These are phyloP conservation scores for Anthracocystis panici-leucophaei DNA, from an alignment of 1,284 basidiomycete species.

Conservation along the genomic window DNA sequence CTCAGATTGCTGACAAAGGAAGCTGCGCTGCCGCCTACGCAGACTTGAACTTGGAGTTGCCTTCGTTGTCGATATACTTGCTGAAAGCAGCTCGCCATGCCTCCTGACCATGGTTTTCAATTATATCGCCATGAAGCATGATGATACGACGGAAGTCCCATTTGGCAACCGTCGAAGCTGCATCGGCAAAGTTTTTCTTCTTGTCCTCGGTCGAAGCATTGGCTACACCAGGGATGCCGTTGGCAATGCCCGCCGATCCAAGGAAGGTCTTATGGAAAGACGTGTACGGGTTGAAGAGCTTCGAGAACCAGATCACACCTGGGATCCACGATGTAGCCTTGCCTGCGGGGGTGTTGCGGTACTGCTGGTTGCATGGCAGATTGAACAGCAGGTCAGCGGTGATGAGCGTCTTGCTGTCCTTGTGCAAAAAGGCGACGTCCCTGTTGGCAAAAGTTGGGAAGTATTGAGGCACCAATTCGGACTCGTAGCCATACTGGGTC, in stretches of 20 bases:
- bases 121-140: constrained; percentile 91
- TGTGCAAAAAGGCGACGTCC: constrained; percentile 89
- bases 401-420: constrained; percentile 81
- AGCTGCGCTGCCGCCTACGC: constrained; percentile 3
- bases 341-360: constrained; percentile 45
- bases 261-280: constrained; percentile 55
- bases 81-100: constrained; percentile 74
- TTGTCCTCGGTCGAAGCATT: constrained; percentile 68
- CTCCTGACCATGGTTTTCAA: constrained; percentile 79
- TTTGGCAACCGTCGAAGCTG: constrained; percentile 78
- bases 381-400: constrained; percentile 92
- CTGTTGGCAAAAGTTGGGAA: constrained; percentile 86
- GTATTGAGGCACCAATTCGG: constrained; percentile 71
- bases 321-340: constrained; percentile 56
- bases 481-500: constrained; percentile 58
- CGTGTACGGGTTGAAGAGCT: constrained; percentile 39
- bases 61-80: constrained; percentile 50
- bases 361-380: constrained; percentile 85
- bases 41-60: constrained; percentile 49
- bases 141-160: constrained; percentile 93
- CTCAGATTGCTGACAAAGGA: too few relatives aligned
- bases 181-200: constrained; percentile 56
- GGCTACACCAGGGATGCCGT: constrained; percentile 34
- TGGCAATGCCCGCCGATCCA: constrained; percentile 37
- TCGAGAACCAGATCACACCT: constrained; percentile 51